Evolutionary conservation across 805 yeast species (phyloP).

Genomic region (Pichia paraexigua): DNA sequence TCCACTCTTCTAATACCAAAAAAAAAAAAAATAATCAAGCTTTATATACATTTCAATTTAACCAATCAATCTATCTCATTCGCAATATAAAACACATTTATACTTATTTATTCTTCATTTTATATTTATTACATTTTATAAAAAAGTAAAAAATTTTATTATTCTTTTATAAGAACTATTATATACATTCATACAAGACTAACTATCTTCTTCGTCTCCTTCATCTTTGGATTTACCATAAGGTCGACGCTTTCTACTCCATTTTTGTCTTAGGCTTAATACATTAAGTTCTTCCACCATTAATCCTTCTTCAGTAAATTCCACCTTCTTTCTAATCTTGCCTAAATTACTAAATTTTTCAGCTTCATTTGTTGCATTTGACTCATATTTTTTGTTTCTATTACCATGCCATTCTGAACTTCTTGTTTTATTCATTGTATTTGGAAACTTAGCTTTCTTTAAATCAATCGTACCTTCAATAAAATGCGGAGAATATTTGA

Average conservation of each 20-base stretch:
- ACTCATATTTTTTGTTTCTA: neutral
- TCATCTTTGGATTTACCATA: neutral
- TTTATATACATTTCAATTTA: neutral
- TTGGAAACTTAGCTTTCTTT: conserved; percentile 3
- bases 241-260: conserved; percentile 10
- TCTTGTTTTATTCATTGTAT: neutral
- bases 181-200: neutral
- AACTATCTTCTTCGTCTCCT: neutral
- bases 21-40: neutral
- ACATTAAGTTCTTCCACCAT: conserved; percentile 23
- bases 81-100: neutral
- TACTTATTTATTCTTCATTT: neutral
- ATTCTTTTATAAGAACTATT: neutral
- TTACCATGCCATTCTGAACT: neutral
- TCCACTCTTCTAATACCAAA: neutral
- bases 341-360: conserved; percentile 23
- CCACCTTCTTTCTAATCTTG: conserved; percentile 23
- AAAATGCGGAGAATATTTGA: conserved; percentile 6
- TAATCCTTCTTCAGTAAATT: conserved; percentile 17
- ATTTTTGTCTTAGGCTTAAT: conserved; percentile 15
- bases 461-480: neutral
- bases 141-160: neutral
- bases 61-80: neutral
- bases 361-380: neutral
- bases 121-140: neutral